A percentile compares a stretch with the other conserved stretches of the same genome.
These are phyloP conservation scores for Talaromyces sp. DNA, from an alignment of 2,329 filamentous ascomycete genomes.

Conservation along the genomic window DNA sequence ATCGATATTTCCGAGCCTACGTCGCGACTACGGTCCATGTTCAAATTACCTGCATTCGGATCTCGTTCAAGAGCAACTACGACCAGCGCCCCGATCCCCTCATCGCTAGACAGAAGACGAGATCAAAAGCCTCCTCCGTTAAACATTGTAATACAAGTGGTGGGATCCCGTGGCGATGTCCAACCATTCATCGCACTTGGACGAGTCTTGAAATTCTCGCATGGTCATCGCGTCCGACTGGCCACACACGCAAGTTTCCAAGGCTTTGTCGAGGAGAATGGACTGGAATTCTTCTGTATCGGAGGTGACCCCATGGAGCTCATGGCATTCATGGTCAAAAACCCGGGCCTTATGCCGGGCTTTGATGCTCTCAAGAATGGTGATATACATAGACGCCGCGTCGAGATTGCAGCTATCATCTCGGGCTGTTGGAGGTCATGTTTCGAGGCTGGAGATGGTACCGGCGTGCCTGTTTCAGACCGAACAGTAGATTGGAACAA, in stretches of 20 bases:
- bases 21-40: constrained; percentile 61
- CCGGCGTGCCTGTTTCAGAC: constrained; percentile 25
- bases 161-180: constrained; percentile 70
- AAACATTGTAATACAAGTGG: constrained; percentile 72
- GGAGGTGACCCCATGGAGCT: constrained; percentile 72
- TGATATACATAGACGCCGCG: constrained; percentile 70
- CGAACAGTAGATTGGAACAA: constrained; percentile 46
- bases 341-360: constrained; percentile 79
- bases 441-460: constrained; percentile 71
- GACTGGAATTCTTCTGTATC: constrained; percentile 71
- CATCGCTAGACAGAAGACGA: constrained; percentile 64
- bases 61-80: constrained; percentile 41
- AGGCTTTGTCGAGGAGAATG: constrained; percentile 65
- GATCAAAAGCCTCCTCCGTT: constrained; percentile 30
- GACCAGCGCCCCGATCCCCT: constrained; percentile 51
- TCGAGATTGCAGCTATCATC: constrained; percentile 75
- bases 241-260: constrained; percentile 70
- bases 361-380: constrained; percentile 72
- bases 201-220: constrained; percentile 59
- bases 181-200: constrained; percentile 72
- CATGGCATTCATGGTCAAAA: constrained; percentile 90
- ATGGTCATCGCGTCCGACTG: constrained; percentile 68
- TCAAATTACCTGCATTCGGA: constrained; percentile 59
- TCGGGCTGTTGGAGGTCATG: constrained; percentile 83
- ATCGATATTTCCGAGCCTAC: constrained; percentile 75